A percentile compares a stretch with the other conserved stretches of the same genome.
phyloP scores from a whole-genome alignment of 306 rosid genomes.

The Canavalia gladiata region DNA sequence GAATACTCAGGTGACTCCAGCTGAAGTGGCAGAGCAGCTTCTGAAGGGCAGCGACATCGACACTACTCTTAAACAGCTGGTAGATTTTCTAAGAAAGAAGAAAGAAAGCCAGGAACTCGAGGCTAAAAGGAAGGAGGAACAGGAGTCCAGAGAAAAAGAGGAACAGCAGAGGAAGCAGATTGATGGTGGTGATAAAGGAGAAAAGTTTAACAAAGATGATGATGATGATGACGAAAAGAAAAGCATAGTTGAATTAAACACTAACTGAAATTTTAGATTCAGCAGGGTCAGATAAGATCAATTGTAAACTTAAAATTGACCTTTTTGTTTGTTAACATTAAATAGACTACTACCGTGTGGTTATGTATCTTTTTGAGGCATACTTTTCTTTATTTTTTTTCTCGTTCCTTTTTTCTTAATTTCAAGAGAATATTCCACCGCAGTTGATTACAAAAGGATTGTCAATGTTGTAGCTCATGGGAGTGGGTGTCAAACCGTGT shows the following conservation, averaged over 20 bases:
- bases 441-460: neutral
- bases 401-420: neutral
- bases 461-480: neutral
- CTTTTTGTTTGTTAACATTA: neutral
- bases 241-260: neutral
- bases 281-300: neutral
- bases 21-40: constrained; percentile 60
- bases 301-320: neutral
- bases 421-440: neutral
- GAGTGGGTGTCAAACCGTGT: neutral
- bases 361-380: neutral
- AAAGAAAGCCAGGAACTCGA: constrained; percentile 32
- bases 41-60: constrained; percentile 45
- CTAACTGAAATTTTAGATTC: neutral
- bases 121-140: constrained; percentile 35
- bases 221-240: neutral
- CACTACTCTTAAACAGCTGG: constrained; percentile 8
- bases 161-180: constrained; percentile 16
- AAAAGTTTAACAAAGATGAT: neutral
- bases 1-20: constrained; percentile 50
- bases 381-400: neutral
- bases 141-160: constrained; percentile 10
- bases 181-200: constrained; percentile 22
- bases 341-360: neutral
- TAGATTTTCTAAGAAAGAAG: constrained; percentile 38